Evolutionary conservation across 2,329 filamentous ascomycete species (phyloP).

Genomic region (Paracoccidioides lutzii): DNA sequence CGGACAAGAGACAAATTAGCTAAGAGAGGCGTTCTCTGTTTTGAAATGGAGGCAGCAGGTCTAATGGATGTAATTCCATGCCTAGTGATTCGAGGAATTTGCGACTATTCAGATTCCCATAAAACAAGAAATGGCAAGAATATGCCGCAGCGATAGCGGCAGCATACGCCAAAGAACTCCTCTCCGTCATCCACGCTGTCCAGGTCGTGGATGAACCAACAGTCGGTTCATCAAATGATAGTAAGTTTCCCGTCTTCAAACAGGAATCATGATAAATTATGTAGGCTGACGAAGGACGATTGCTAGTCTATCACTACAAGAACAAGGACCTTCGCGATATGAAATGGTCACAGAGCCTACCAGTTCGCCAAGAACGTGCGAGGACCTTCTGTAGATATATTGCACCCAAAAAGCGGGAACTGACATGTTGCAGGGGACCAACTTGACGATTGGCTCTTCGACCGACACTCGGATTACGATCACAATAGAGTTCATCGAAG

Average conservation of each 20-base stretch:
- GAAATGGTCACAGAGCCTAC: background rate
- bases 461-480: background rate
- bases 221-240: background rate
- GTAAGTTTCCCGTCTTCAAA: background rate
- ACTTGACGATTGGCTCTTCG: background rate
- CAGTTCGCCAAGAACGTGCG: background rate
- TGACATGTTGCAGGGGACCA: background rate
- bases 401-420: background rate
- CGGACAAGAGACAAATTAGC: constrained; percentile 7
- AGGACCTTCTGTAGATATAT: background rate
- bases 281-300: background rate
- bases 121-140: constrained; percentile 27
- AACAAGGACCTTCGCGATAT: background rate
- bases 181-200: constrained; percentile 3
- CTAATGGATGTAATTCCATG: constrained; percentile 21
- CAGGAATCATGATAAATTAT: background rate
- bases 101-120: constrained; percentile 30
- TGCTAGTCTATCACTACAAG: background rate
- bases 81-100: constrained; percentile 31
- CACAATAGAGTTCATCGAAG: background rate
- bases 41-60: constrained; percentile 24
- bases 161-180: constrained; percentile 16
- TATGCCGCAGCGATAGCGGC: constrained; percentile 25
- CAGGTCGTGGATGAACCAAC: background rate
- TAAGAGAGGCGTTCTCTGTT: constrained; percentile 13